Base-by-base conservation (phyloP, 139 green algal species). In the Chlorella sp. region DNA sequence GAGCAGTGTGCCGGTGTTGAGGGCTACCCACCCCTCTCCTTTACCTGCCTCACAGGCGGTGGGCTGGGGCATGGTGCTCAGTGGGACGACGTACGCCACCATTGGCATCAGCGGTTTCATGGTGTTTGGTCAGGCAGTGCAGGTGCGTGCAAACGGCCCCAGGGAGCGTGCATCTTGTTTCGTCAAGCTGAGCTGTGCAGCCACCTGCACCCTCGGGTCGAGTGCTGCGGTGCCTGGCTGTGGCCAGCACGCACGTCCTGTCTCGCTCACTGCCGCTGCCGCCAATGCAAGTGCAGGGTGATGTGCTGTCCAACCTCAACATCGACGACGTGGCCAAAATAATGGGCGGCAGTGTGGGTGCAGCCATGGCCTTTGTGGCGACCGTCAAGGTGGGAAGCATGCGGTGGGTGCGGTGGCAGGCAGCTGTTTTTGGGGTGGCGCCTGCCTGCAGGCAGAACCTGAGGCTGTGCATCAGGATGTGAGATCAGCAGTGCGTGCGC, bases 261-360 rank as follows among this genome's bases (percentile, higher is more conserved):
- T 16, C 44, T 9, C 44, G 44, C 44, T 51, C n/a, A 9, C 44
- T 51, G 44, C 44, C 44, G 44, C 44, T 51, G 6, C 7, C 44
- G 9, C 44, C 44, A 51, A 6, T 9, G 44, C 44, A 6, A 51
- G n/a, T 51, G 44, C 30, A 75, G 69, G 81, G 81, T 28, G 81
- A 86, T 30, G 81, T 86, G 39, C 81, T 86, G 28, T 73, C 81
- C 44, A 82, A 86, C 69, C 56, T 86, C 39, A 65, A 20, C 39
- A 65, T 78, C 3, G 81, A 86, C 18, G 44, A 28, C 18, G 81
- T 86, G 72, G 34, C 81, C 1, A 51, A 74, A 11, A 67, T 81
- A 11, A 32, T 86, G 39, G 47, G 81, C n/a, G 69, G 69, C 28
- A 55, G 47, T n/a, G 81, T 80, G 18, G 28, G 32, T 1, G 39